These are phyloP conservation scores for Yarrowia sp. DNA, from an alignment of 805 yeast genomes.

Conservation along the genomic window DNA sequence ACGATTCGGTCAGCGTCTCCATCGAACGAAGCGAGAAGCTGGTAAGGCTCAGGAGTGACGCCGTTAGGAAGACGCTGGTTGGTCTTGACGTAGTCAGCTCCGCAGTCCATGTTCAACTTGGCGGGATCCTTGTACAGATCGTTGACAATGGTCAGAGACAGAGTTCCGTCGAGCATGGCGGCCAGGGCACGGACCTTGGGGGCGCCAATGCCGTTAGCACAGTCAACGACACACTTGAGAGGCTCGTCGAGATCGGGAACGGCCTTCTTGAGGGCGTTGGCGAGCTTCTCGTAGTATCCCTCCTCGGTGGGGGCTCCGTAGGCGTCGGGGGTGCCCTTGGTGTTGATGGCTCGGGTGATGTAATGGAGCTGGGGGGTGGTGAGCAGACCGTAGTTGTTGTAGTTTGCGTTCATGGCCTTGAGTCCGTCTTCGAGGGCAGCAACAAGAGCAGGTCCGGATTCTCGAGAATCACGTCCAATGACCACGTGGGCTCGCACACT, in stretches of 20 bases:
- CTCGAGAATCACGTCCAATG: constrained; percentile 89
- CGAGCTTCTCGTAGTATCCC: constrained; percentile 74
- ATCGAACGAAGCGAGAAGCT: constrained; percentile 83
- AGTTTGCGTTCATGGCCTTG: constrained; percentile 55
- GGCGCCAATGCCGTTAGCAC: constrained; percentile 98
- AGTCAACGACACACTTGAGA: constrained; percentile 69
- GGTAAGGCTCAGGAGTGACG: constrained; percentile 55
- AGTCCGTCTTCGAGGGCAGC: constrained; percentile 69
- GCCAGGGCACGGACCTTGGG: constrained; percentile 66
- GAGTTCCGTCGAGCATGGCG: constrained; percentile 51
- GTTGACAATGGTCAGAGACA: constrained; percentile 59
- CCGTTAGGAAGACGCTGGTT: constrained; percentile 78
- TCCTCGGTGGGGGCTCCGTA: constrained; percentile 69
- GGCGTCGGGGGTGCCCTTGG: constrained; percentile 51
- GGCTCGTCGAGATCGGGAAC: constrained; percentile 50
- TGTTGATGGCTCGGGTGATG: constrained; percentile 75
- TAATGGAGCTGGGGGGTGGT: constrained; percentile 97
- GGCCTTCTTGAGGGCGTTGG: constrained; percentile 60
- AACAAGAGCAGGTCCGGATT: constrained; percentile 73
- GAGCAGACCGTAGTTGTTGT: constrained; percentile 67
- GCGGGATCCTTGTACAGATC: constrained; percentile 61
- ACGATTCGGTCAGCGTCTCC: constrained; percentile 98
- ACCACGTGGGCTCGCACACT: constrained; percentile 57
- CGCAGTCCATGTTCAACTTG: constrained; percentile 77
- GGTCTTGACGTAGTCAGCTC: constrained; percentile 96